Base-by-base conservation (phyloP, 2,329 filamentous ascomycete genomes). In the Apiospora rasikravindrae region DNA sequence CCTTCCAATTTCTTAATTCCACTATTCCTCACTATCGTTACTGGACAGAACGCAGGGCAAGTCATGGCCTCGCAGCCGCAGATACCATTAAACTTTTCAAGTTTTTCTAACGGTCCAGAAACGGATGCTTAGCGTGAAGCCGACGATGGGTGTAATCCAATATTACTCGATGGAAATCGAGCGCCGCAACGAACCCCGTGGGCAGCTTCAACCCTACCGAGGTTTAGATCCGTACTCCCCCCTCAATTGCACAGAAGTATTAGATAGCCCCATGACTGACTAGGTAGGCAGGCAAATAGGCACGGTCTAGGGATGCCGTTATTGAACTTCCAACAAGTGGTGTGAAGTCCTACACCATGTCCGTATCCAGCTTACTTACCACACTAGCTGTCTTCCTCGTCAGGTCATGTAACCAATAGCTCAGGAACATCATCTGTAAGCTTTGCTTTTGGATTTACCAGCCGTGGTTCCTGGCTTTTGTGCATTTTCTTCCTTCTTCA, bases 361-460 rank as follows among this genome's bases (percentile, higher is more conserved):
- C 57, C 57, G 57, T 64, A 40, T 40, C 40, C 57, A 64, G 57
- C 33, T 64, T 64, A 64, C 57, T 33, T 64, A 29, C 57, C 57
- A 40, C 57, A 37, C 57, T 64, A 64, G 57, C 57, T 14, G 57
- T 64, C 57, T 40, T 40, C 57, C 29, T 40, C 45, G 40, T 40
- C 4, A 37, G 57, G 33, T 64, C 57, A 64, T 64, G 57, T 33
- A 64, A 64, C 40, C 57, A n/a, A 64, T 64, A n/a, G 33, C 19
- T 40, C 53, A 37, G 53, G 33, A 26, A 29, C 51, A 57, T 33
- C 6, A 29, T 14, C 26, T 19, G 24, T 24, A 40, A 22, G 33
- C 33, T 64, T 64, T 64, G 29, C 57, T 64, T 64, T 64, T 37
- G 57, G 19, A 40, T 64, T 24, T 22, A 40, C 33, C 33, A 40